Percentiles rank a stretch among this genome's conserved stretches.
phyloP scores from a whole-genome alignment of 2,329 filamentous ascomycete species.

The Teratosphaeriaceae sp. region DNA sequence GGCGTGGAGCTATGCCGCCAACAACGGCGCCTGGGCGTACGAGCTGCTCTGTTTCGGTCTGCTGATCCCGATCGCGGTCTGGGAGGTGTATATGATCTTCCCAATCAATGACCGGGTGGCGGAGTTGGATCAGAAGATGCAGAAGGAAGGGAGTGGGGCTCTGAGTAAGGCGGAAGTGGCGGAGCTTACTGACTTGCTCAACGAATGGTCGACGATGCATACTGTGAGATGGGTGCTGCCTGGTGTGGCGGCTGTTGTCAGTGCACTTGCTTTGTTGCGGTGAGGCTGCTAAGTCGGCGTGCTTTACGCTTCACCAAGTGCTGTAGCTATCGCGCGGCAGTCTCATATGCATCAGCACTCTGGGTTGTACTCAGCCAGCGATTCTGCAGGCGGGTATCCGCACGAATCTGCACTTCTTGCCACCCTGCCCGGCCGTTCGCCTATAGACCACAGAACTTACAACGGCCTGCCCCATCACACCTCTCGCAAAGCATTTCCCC shows the following conservation, averaged over 20 bases:
- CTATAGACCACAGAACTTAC: too few species aligned
- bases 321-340: too few species aligned
- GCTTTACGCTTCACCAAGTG: too few species aligned
- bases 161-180: not conserved
- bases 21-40: conserved; percentile 2
- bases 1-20: not conserved
- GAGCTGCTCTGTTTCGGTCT: not conserved
- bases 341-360: too few species aligned
- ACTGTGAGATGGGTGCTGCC: not conserved
- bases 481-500: too few species aligned
- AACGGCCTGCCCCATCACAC: too few species aligned
- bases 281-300: too few species aligned
- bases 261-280: not conserved
- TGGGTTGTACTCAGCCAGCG: too few species aligned
- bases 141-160: not conserved
- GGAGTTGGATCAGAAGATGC: not conserved
- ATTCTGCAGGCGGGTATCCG: too few species aligned
- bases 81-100: conserved; percentile 13
- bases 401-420: too few species aligned
- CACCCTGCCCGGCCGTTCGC: too few species aligned
- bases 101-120: conserved; percentile 11
- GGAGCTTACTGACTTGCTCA: not conserved
- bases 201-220: not conserved
- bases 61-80: conserved; percentile 9
- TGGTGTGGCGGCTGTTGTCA: not conserved